A percentile compares a stretch with the other conserved stretches of the same genome.
phyloP scores from a whole-genome alignment of 106 monocot genomes.

The Narthecium ossifragum region DNA sequence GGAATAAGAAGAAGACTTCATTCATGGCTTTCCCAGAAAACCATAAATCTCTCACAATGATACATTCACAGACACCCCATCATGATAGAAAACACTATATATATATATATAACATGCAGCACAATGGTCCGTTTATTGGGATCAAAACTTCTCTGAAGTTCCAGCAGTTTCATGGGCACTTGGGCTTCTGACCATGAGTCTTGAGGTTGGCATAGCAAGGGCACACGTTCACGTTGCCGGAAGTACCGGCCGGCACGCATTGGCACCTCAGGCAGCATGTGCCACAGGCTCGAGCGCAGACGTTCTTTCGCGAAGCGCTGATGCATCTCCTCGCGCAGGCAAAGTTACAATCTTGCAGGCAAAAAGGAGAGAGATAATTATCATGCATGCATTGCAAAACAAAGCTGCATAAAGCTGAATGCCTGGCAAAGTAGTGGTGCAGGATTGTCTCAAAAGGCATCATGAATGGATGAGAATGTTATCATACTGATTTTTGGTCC shows the following conservation, averaged over 20 bases:
- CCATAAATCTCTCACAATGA: too few relatives aligned
- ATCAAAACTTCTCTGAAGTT: too few relatives aligned
- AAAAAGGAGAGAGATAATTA: background rate
- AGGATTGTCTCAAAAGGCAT: background rate
- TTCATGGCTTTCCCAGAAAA: too few relatives aligned
- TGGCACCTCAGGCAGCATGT: constrained; percentile 32
- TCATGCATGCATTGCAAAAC: background rate
- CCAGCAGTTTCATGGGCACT: constrained; percentile 40
- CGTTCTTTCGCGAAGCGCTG: constrained; percentile 28
- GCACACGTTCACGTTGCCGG: constrained; percentile 31
- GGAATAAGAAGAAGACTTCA: too few relatives aligned
- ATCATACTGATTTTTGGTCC: constrained; percentile 27
- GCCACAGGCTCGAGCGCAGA: constrained; percentile 34
- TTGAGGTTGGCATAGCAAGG: constrained; percentile 36
- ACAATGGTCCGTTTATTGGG: too few relatives aligned
- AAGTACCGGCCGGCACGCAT: constrained; percentile 34
- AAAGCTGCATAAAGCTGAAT: too few relatives aligned
- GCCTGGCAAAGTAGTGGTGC: too few relatives aligned
- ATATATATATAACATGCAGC: too few relatives aligned
- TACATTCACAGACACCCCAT: too few relatives aligned
- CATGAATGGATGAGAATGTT: background rate
- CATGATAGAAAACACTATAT: too few relatives aligned
- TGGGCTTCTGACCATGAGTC: constrained; percentile 23
- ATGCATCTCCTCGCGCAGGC: constrained; percentile 35
- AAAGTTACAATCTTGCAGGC: constrained; percentile 22